phyloP scores from a whole-genome alignment of 140 eudicot genomes.

The Ambrosia hybrid region DNA sequence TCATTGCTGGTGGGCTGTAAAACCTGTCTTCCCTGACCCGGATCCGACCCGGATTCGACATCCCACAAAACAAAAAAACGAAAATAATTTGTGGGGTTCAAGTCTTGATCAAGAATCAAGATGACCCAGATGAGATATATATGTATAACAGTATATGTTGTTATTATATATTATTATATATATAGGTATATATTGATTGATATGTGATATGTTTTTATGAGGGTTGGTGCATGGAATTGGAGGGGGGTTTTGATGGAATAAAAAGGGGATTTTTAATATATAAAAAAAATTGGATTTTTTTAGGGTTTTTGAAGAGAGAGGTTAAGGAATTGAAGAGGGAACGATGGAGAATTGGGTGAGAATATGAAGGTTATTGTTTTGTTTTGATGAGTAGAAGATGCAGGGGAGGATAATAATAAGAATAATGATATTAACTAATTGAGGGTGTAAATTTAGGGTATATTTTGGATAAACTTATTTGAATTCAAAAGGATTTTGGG shows the following conservation, averaged over 20 bases:
- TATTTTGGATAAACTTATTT: no score
- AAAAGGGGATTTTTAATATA: background rate
- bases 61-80: conserved; percentile 16
- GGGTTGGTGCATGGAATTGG: no score
- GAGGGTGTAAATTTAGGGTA: conserved; percentile 20
- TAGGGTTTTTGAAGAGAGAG: conserved; percentile 32
- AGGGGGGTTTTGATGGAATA: conserved; percentile 14
- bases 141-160: background rate
- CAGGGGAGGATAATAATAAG: conserved; percentile 5
- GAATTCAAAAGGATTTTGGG: no score
- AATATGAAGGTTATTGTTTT: conserved; percentile 16
- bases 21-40: conserved; percentile 70
- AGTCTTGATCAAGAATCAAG: conserved; percentile 21
- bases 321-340: background rate
- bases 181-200: no score
- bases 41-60: conserved; percentile 61
- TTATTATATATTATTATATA: no score
- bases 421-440: background rate
- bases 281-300: conserved; percentile 12
- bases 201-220: no score
- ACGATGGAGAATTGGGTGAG: conserved; percentile 25
- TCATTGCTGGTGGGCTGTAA: conserved; percentile 91
- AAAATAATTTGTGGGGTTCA: conserved; percentile 14
- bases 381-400: conserved; percentile 25
- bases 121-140: conserved; percentile 11